Percentiles rank a stretch among this genome's conserved stretches.
Evolutionary conservation across 129 eudicot species (phyloP).

Genomic region (Chrysanthemum lavandulifolium): DNA sequence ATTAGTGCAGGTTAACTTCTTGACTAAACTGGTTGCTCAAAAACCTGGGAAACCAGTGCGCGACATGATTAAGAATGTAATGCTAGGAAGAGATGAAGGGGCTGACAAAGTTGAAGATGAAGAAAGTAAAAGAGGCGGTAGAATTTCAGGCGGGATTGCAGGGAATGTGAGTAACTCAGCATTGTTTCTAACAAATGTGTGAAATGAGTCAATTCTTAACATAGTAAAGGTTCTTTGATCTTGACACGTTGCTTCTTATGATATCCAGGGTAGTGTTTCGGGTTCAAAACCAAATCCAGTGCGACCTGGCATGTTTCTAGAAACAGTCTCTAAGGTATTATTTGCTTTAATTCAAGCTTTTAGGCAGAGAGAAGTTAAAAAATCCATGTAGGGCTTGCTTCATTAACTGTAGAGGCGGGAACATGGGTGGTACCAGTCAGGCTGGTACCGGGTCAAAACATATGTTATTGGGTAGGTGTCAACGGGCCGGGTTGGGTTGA

Average conservation of each 20-base stretch:
- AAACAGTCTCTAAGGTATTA: conserved; percentile 92
- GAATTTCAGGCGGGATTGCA: conserved; percentile 43
- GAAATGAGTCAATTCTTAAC: neutral
- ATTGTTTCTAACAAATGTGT: neutral
- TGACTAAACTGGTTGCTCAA: conserved; percentile 77
- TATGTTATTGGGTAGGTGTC: neutral
- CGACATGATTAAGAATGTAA: conserved; percentile 78
- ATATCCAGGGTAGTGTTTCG: conserved; percentile 54
- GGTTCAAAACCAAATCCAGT: conserved; percentile 79
- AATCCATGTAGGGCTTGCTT: neutral
- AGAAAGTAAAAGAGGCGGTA: conserved; percentile 35
- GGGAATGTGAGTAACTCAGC: conserved; percentile 57
- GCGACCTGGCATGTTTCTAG: conserved; percentile 99
- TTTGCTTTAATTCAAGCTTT: conserved; percentile 1
- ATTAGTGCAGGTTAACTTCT: conserved; percentile 69
- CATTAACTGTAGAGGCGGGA: neutral
- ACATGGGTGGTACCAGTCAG: neutral
- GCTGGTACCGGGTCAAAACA: neutral
- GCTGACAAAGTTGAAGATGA: conserved; percentile 50
- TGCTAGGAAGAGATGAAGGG: conserved; percentile 97
- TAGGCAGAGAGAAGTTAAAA: conserved; percentile 3
- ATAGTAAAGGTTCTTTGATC: neutral
- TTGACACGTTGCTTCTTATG: conserved; percentile 24
- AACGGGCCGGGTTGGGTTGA: neutral
- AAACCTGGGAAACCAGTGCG: conserved; percentile 85